phyloP scores from a whole-genome alignment of 2,329 filamentous ascomycete species.

The Colletotrichum siamense region DNA sequence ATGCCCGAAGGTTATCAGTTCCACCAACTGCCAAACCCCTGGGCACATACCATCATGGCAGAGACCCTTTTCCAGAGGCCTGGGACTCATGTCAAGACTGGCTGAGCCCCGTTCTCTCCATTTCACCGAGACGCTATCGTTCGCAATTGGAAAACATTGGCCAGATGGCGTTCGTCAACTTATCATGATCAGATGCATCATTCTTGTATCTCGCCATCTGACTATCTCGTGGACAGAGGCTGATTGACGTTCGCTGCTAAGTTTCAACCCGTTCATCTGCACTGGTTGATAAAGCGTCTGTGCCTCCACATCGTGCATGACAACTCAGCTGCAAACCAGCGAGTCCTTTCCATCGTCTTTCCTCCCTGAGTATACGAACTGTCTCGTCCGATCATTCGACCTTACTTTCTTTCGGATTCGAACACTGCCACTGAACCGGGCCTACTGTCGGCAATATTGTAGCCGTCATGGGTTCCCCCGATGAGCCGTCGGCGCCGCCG shows the following conservation, averaged over 20 bases:
- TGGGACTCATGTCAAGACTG: background rate
- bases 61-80: background rate
- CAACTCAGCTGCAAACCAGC: background rate
- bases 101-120: background rate
- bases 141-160: background rate
- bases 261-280: background rate
- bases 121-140: background rate
- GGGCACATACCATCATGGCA: background rate
- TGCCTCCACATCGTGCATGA: background rate
- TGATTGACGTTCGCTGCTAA: background rate
- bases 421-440: fast-evolving
- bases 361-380: background rate
- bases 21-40: background rate
- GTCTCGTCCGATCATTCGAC: background rate
- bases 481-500: background rate
- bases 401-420: background rate
- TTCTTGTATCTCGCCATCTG: background rate
- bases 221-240: background rate
- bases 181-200: background rate
- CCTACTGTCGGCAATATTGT: background rate
- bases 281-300: background rate
- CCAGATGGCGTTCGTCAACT: background rate
- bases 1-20: background rate
- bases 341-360: background rate
- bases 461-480: background rate